Conservation (phyloP, 2,329 filamentous ascomycete genomes). For the Parafenestella ontariensis region DNA sequence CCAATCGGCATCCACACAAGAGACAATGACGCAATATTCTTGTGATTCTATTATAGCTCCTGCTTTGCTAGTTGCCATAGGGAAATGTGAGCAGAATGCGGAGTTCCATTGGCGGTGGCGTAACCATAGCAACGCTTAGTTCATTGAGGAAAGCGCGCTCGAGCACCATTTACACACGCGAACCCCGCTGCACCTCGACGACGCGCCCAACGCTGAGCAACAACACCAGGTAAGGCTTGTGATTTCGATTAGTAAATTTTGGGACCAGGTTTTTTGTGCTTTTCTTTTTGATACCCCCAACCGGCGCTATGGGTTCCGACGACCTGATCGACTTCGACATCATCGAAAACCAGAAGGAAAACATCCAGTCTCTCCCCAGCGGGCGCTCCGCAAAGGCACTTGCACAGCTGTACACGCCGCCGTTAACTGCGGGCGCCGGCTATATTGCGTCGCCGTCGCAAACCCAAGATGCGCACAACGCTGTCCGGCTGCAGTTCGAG, state of each 20-base stretch:
- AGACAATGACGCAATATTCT: no score
- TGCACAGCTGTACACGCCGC: slow-evolving; percentile 78
- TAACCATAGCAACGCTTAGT: slow-evolving; percentile 23
- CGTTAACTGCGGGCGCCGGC: slow-evolving; percentile 54
- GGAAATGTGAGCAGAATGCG: no score
- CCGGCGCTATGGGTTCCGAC: slow-evolving; percentile 52
- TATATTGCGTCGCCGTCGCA: slow-evolving; percentile 65
- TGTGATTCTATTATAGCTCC: no score
- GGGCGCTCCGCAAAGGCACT: slow-evolving; percentile 90
- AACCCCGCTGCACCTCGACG: slow-evolving; percentile 21
- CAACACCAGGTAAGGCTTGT: slow-evolving; percentile 24
- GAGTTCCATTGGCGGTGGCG: not conserved
- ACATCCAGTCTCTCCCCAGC: slow-evolving; percentile 90
- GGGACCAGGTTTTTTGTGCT: slow-evolving; percentile 15
- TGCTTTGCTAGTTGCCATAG: no score
- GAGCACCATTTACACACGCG: slow-evolving; percentile 18
- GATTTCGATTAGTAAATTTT: slow-evolving; percentile 1
- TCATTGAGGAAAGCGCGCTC: slow-evolving; percentile 22
- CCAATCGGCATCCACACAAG: no score
- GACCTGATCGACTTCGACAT: slow-evolving; percentile 76
- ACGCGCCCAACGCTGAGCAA: slow-evolving; percentile 19
- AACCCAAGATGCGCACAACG: slow-evolving; percentile 78
- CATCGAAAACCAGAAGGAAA: slow-evolving; percentile 97
- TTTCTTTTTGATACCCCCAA: slow-evolving; percentile 37
- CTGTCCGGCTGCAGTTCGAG: slow-evolving; percentile 83